Base-by-base conservation (phyloP, 164 flowering plant species). In the Cinnamomum micranthum region DNA sequence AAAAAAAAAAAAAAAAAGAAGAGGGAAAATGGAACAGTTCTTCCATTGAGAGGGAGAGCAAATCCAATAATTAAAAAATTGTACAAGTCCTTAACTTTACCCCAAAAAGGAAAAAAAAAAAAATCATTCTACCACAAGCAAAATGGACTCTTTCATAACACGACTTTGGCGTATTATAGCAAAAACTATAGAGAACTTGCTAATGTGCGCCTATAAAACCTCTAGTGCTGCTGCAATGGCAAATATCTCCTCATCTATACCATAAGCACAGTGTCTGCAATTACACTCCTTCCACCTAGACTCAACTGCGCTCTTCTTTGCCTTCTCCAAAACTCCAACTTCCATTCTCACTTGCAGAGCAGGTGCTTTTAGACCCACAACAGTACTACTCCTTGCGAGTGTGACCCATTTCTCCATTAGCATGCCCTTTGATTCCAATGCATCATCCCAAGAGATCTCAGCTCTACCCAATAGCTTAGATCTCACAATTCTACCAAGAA, bases 391-490 rank as follows among this genome's bases (percentile, higher is more conserved):
- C 1, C 73, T 19, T 9, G 23, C 7, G 24, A 76, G 51, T 22
- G 73, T 15, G 3, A 76, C 85, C 90, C 94, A 90, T 64, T 77
- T 81, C 77, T 83, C 85, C 6, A 87, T 79, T 22, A 86, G 83
- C 84, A 85, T 76, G 22, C 81, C 78, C 5, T 72, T 70, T 2
- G 90, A 82, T 6, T 86, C 93, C 25, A 86, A 67, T 28, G 85
- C 90, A 0, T 72, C 82, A 71, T 71, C 78, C 97, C 92, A 90
- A 50, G 84, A 81, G 51, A 89, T 52, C 78, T 88, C 92, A 14
- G 79, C 91, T 60, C 83, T 84, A 4, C 85, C 91, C 75, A 92
- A n/a, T 6, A 89, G 78, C 65, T 82, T 77, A 35, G 93, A 90
- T 65, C 83, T 72, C 1, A 75, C 52, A 2, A 81, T 65, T 12